These are phyloP conservation scores for Bauhinia variegata DNA, from an alignment of 306 rosid genomes.

Conservation along the genomic window DNA sequence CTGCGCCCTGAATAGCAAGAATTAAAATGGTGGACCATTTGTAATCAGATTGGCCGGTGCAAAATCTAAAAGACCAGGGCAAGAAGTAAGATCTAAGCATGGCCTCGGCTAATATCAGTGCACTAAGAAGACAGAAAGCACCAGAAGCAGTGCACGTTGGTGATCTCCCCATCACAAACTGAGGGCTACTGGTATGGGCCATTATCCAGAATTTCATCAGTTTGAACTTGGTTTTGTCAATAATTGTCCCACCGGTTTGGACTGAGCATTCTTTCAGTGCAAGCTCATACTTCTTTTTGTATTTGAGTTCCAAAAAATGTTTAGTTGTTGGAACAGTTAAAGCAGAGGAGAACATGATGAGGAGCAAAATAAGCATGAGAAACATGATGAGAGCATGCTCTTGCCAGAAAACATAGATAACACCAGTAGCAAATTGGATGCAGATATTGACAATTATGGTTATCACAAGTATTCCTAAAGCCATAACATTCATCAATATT, in stretches of 20 bases:
- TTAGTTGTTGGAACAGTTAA: constrained; percentile 62
- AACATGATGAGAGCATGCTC: constrained; percentile 64
- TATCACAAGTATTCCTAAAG: constrained; percentile 72
- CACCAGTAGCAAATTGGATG: constrained; percentile 82
- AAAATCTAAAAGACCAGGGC: constrained; percentile 62
- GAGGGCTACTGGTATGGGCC: constrained; percentile 84
- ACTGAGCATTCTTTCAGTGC: constrained; percentile 46
- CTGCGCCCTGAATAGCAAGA: constrained; percentile 64
- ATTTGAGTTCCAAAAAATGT: constrained; percentile 54
- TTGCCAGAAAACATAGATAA: constrained; percentile 67
- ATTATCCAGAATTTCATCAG: constrained; percentile 79
- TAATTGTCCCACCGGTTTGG: constrained; percentile 1
- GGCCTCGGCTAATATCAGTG: constrained; percentile 59
- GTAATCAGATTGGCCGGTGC: constrained; percentile 73
- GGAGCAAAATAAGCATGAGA: constrained; percentile 71
- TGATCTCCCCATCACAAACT: constrained; percentile 89
- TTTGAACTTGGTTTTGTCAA: constrained; percentile 39
- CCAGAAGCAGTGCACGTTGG: constrained; percentile 85
- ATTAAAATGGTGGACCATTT: constrained; percentile 70
- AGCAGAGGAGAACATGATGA: constrained; percentile 59
- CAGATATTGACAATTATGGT: constrained; percentile 76
- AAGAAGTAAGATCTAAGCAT: constrained; percentile 62
- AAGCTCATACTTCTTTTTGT: constrained; percentile 40
- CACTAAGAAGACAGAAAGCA: constrained; percentile 71
- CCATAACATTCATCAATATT: constrained; percentile 65